Evolutionary conservation across 192 early-diverging fungal species (phyloP).

Genomic region (Coemansia furcata): DNA sequence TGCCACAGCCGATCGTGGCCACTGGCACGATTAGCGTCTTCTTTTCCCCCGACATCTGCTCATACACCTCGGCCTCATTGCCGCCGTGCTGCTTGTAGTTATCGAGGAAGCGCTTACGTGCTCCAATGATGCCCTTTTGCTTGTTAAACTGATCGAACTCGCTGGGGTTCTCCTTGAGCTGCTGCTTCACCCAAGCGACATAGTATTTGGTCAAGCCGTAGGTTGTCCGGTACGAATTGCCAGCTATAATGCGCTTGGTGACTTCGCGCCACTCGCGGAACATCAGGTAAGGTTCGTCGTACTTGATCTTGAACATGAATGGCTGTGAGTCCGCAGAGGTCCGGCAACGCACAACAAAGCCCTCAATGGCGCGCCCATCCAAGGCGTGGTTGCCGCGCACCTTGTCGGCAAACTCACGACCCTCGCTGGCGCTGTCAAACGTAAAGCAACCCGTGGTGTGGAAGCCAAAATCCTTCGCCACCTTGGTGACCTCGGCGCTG

Average conservation of each 20-base stretch:
- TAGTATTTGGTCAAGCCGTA: conserved; percentile 70
- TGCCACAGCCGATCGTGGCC: conserved; percentile 77
- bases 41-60: conserved; percentile 6
- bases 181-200: conserved; percentile 67
- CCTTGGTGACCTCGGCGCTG: conserved; percentile 57
- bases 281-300: conserved; percentile 91
- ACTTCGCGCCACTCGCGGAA: conserved; percentile 97
- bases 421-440: conserved; percentile 59
- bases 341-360: conserved; percentile 86
- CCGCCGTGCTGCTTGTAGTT: conserved; percentile 50
- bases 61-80: conserved; percentile 14
- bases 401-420: conserved; percentile 65
- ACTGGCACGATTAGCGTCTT: conserved; percentile 65
- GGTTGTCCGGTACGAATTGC: conserved; percentile 43
- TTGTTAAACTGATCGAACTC: conserved; percentile 65
- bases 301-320: conserved; percentile 90
- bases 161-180: conserved; percentile 59
- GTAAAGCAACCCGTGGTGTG: conserved; percentile 53
- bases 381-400: conserved; percentile 64
- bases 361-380: conserved; percentile 76
- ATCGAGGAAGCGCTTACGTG: conserved; percentile 75
- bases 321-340: conserved; percentile 18
- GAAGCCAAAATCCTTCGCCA: conserved; percentile 79
- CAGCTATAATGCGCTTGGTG: conserved; percentile 63
- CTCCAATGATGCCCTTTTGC: conserved; percentile 78